Base-by-base conservation (phyloP, 1,284 basidiomycete genomes). In the Porodaedalea pini region DNA sequence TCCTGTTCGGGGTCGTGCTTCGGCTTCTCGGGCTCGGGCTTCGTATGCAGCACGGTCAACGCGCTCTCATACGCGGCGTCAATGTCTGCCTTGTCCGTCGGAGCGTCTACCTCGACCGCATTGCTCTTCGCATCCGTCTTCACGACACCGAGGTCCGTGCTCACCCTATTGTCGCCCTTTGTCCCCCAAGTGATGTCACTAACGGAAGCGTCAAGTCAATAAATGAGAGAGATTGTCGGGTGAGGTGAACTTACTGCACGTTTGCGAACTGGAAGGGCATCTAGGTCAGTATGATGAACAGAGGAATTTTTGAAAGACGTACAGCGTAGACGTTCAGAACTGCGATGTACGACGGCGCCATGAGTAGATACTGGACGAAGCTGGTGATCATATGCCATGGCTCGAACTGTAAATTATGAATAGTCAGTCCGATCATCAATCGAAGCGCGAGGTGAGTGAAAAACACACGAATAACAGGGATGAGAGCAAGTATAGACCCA, bases 331-430 rank as follows among this genome's bases (percentile, higher is more conserved):
- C 89, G 68, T 96, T 96, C 59, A 96, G 78, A 13, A 97, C 89
- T 56, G 88, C 83, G 69, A 95, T 94, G 66, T 95, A 98, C 0
- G 92, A 93, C 3, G 96, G 95, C 0, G 92, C 89, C 76, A 96
- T 84, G 54, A 98, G 78, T 21, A 95, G 74, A 68, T 98, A 98
- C 70, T 98, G 95, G 13, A 94, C 41, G 73, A 97, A 96, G n/a
- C 88, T 92, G 0, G 95, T 97, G 67, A 97, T 79, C 88, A 91
- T 87, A 67, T 96, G 94, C 85, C 91, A 90, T 2, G 92, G 93
- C 66, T 95, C 90, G 65, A 92, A 85, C 87, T 90, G 63, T 43
- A 61, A 25, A 3, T 6, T 13, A 15, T 21, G 55, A 61, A 60
- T 54, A 40, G 45, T 39, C 32, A 53, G 47, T 45, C 56, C 43